A percentile compares a stretch with the other conserved stretches of the same genome.
Evolutionary conservation across 805 yeast species (phyloP).

Genomic region (Ogataea wickerhamii): DNA sequence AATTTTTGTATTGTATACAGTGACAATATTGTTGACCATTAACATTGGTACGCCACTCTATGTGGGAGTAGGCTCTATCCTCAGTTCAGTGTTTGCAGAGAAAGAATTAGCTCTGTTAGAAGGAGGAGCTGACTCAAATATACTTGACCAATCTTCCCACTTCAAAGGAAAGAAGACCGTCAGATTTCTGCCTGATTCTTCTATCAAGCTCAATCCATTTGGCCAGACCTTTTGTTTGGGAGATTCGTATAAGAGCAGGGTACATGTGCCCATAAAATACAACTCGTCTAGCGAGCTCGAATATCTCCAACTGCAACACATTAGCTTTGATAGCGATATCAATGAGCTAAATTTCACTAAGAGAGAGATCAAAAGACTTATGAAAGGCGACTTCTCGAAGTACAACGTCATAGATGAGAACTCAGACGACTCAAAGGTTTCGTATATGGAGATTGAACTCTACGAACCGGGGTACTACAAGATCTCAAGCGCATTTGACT

Average conservation of each 20-base stretch:
- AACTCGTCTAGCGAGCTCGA: constrained; percentile 77
- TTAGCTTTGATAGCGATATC: constrained; percentile 50
- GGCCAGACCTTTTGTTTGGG: constrained; percentile 62
- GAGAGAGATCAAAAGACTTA: constrained; percentile 45
- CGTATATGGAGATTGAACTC: constrained; percentile 64
- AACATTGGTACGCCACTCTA: constrained; percentile 48
- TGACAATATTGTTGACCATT: constrained; percentile 54
- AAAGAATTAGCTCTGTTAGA: constrained; percentile 33
- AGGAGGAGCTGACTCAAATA: constrained; percentile 32
- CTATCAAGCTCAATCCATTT: constrained; percentile 78
- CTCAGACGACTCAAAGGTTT: constrained; percentile 38
- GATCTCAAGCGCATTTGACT: constrained; percentile 63
- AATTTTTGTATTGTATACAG: constrained; percentile 41
- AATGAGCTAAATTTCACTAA: constrained; percentile 51
- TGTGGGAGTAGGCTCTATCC: constrained; percentile 14
- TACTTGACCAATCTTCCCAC: constrained; percentile 52
- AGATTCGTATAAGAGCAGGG: constrained; percentile 25
- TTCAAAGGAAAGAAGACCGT: constrained; percentile 84
- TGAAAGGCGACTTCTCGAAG: constrained; percentile 25
- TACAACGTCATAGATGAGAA: constrained; percentile 17
- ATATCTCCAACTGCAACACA: constrained; percentile 58
- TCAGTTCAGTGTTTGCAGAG: constrained; percentile 22
- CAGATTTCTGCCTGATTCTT: constrained; percentile 86
- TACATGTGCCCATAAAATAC: constrained; percentile 67
- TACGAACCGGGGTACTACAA: constrained; percentile 73